A percentile compares a stretch with the other conserved stretches of the same genome.
phyloP scores from a whole-genome alignment of 176 grass and related monocot species.

The Triticum urartu region DNA sequence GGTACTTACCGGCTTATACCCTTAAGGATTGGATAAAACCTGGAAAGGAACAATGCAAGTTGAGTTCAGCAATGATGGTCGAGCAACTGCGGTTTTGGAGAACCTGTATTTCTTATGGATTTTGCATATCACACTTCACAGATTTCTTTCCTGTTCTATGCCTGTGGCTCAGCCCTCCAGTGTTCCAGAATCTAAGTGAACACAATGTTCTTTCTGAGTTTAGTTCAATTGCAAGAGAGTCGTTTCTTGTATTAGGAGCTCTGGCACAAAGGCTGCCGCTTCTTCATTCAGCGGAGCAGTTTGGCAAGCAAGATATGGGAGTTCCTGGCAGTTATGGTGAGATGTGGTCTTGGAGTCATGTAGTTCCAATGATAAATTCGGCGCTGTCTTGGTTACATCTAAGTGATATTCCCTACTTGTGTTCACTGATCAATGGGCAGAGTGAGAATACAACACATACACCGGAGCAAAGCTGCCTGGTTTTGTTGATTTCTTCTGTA shows the following conservation, averaged over 20 bases:
- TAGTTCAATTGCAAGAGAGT: conserved; percentile 73
- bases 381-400: conserved; percentile 65
- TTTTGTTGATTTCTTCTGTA: conserved; percentile 85
- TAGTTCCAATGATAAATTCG: conserved; percentile 78
- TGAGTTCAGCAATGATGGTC: conserved; percentile 71
- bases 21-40: conserved; percentile 72
- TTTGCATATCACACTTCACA: conserved; percentile 68
- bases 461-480: conserved; percentile 35
- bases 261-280: conserved; percentile 69
- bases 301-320: conserved; percentile 36
- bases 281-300: conserved; percentile 65
- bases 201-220: conserved; percentile 66
- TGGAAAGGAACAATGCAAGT: conserved; percentile 63
- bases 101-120: conserved; percentile 77
- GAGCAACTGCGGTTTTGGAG: conserved; percentile 90
- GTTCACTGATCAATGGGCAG: conserved; percentile 33
- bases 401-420: conserved; percentile 50
- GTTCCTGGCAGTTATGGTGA: conserved; percentile 33
- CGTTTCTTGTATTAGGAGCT: conserved; percentile 76
- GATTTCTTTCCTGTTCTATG: conserved; percentile 86
- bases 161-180: conserved; percentile 65
- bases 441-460: conserved; percentile 28
- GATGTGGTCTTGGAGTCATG: conserved; percentile 79
- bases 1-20: conserved; percentile 65
- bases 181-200: conserved; percentile 61